Base-by-base conservation (phyloP, 495 filamentous ascomycete species). In the Neurospora sp. region DNA sequence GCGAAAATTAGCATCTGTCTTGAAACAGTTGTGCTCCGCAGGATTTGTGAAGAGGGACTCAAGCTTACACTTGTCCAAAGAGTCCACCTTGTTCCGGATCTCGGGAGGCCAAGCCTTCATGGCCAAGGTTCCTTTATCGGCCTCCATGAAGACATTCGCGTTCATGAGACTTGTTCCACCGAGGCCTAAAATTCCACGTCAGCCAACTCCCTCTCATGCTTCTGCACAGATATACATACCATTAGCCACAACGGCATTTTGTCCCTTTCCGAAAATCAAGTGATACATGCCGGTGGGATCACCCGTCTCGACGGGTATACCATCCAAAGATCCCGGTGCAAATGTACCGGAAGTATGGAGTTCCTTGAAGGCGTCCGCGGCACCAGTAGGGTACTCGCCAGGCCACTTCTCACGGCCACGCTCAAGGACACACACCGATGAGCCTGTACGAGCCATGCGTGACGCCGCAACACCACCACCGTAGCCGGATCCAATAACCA, bases 401-500 rank as follows among this genome's bases (percentile, higher is more conserved):
- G 90, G 88, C 87, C 89, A 90, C 77, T 82, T 85, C 81, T 92
- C 90, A 71, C 84, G 82, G 43, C 89, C 90, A 31, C 87, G 80
- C 78, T 92, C 90, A 13, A 92, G 82, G 6, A 92, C 78, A 69
- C 88, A 90, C 31, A 92, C 90, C 10, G 81, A 83, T 74, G 89
- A 82, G 7, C 88, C 88, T 10, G 86, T 89, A 69, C 89, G 82
- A 5, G 89, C 87, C 87, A 90, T 90, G 34, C 90, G 85, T 71
- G 88, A 87, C 2, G 89, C 90, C 17, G 90, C 89, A 19, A 92
- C 88, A 19, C 86, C 89, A 71, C 90, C 90, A 17, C 90, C 90
- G 79, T 91, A 91, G 2, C 90, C 90, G 21, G 89, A 91, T 0
- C 90, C 90, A 69, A 92, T 86, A 17, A 92, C 87, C 34, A 92